Conservation (phyloP, 148 eudicot species). For the Amaranthus cruentus region DNA sequence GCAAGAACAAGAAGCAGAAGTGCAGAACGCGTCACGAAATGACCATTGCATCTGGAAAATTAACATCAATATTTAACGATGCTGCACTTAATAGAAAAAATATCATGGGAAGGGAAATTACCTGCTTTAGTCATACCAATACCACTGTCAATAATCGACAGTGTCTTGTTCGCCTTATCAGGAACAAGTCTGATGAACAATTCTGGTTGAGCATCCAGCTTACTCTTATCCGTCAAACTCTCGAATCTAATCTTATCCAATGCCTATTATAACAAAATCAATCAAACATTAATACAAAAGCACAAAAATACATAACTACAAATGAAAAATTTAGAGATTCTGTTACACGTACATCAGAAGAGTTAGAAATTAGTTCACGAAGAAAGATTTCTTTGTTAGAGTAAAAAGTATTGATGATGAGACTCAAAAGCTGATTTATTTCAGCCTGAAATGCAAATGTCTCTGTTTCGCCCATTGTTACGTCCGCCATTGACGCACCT, state of each 20-base stretch:
- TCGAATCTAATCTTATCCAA: conserved; percentile 91
- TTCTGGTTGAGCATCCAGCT: conserved; percentile 87
- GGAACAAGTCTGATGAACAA: conserved; percentile 79
- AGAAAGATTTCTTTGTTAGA: conserved; percentile 95
- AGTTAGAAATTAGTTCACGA: conserved; percentile 69
- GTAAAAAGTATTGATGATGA: conserved; percentile 90
- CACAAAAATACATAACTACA: no score
- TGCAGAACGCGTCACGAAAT: no score
- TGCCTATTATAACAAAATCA: conserved; percentile 31
- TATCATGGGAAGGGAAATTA: conserved; percentile 7
- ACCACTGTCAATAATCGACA: conserved; percentile 80
- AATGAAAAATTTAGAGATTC: no score
- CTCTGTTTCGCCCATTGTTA: conserved; percentile 61
- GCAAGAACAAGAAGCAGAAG: no score
- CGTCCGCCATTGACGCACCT: conserved; percentile 48
- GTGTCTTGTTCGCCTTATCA: conserved; percentile 77
- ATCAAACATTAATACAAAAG: neutral
- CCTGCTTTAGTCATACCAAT: conserved; percentile 98
- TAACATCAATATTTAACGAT: no score
- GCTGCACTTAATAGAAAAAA: no score
- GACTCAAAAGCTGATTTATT: conserved; percentile 73
- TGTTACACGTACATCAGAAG: conserved; percentile 53
- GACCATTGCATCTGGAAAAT: no score
- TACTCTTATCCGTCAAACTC: conserved; percentile 80
- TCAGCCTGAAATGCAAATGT: conserved; percentile 93